Evolutionary conservation across 192 early-diverging fungal genomes (phyloP), one percentile per base, ranked within the genome.

Genomic region (Entrophospora sp.): DNA sequence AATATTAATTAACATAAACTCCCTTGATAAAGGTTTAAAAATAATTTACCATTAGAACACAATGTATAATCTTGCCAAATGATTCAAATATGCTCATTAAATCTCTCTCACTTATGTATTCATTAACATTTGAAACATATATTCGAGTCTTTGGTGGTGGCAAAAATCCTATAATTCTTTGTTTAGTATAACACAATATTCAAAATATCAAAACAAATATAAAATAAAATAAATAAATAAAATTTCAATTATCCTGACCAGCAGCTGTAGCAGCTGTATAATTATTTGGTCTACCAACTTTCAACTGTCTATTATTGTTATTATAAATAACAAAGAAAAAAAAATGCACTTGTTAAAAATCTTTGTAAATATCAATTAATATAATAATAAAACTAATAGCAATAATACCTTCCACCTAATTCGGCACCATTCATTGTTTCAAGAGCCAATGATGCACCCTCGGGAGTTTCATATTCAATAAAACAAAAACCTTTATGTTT

Each of bases 401-500:
- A 32, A 14, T 20, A 71, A 30, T 67, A 83, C 84, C 90, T 76
- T 31, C 91, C 92, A 40, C 89, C 91, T 37, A 96, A 77, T 49
- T 91, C 85, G 10, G 82, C 75, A n/a, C 90, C 89, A 63, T 93
- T 85, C 85, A 94, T 86, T 20, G 69, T 68, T 27, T 91, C 85
- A 35, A 94, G 74, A 3, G 92, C 93, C 72, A 96, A 60, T 40
- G 84, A 74, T 0, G 89, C 90, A 7, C 92, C 88, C 72, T 96
- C 93, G 0, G 91, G 91, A 25, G 88, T 81, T 40, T 93, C 87
- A 64, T 83, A 96, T 73, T 94, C 91, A 12, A 96, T 82, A 72
- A 96, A 96, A 68, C 91, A 92, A 70, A 87, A 96, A 34, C 89
- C 89, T 68, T 92, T 91, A 79, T 95, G 93, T 59, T 84, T 87